These are phyloP conservation scores for Pyrenochaeta sp. DNA, from an alignment of 2,329 filamentous ascomycete genomes.

Conservation along the genomic window DNA sequence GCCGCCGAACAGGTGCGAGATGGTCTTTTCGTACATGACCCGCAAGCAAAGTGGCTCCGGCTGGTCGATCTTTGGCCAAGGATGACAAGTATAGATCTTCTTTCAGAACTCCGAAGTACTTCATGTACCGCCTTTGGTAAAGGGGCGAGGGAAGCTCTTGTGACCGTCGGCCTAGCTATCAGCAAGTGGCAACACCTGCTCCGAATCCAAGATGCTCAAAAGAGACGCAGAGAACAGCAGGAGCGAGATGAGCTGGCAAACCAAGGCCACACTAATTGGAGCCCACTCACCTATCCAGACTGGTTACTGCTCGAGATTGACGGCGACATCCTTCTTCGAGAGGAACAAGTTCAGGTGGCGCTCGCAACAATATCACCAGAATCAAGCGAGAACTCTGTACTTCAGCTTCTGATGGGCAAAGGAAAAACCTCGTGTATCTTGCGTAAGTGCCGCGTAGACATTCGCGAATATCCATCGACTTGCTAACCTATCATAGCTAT, in stretches of 20 bases:
- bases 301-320: slow-evolving; percentile 75
- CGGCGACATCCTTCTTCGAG: slow-evolving; percentile 67
- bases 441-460: slow-evolving; percentile 49
- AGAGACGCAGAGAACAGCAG: slow-evolving; percentile 28
- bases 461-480: slow-evolving; percentile 60
- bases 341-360: slow-evolving; percentile 70
- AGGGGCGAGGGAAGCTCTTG: slow-evolving; percentile 52
- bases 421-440: slow-evolving; percentile 71
- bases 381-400: slow-evolving; percentile 64
- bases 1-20: slow-evolving; percentile 14
- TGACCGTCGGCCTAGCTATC: slow-evolving; percentile 56
- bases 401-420: slow-evolving; percentile 75
- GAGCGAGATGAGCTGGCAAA: slow-evolving; percentile 57
- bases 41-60: slow-evolving; percentile 53
- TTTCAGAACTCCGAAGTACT: slow-evolving; percentile 58
- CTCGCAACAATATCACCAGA: slow-evolving; percentile 65
- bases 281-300: slow-evolving; percentile 62
- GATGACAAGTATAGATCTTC: slow-evolving; percentile 53
- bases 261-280: slow-evolving; percentile 65
- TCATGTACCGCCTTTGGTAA: slow-evolving; percentile 40
- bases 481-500: slow-evolving; percentile 55
- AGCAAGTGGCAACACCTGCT: slow-evolving; percentile 57
- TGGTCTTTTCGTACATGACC: slow-evolving; percentile 26
- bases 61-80: slow-evolving; percentile 57
- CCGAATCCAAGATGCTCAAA: slow-evolving; percentile 52